Conservation (phyloP, 345 rosid genomes). For the sweet orange (Citrus sinensis) region DNA sequence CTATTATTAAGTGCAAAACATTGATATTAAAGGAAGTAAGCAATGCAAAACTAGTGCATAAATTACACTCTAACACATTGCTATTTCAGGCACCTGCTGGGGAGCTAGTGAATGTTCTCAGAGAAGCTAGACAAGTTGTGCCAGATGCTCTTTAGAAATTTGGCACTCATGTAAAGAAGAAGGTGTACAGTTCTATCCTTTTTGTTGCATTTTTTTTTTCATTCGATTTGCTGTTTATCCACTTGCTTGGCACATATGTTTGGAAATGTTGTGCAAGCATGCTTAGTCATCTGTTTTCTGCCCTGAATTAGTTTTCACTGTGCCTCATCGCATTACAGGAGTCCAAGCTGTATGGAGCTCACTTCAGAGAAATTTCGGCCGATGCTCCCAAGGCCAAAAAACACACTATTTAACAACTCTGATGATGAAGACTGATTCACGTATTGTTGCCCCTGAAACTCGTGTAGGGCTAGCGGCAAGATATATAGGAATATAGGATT, state of each 20-base stretch:
- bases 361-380: conserved; percentile 79
- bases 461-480: background rate
- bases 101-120: conserved; percentile 90
- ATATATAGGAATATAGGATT: background rate
- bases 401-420: conserved; percentile 37
- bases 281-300: background rate
- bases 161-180: conserved; percentile 93
- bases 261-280: background rate
- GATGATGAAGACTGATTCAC: conserved; percentile 63
- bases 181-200: conserved; percentile 36
- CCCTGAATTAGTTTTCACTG: background rate
- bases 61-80: background rate
- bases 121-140: conserved; percentile 85
- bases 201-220: too few relatives aligned
- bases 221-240: background rate
- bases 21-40: too few relatives aligned
- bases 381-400: conserved; percentile 75
- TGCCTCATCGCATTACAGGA: conserved; percentile 42
- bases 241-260: background rate
- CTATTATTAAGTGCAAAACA: too few relatives aligned
- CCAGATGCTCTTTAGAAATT: conserved; percentile 79
- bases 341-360: conserved; percentile 92
- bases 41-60: too few relatives aligned
- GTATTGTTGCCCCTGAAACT: background rate
- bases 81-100: conserved; percentile 75